These are phyloP conservation scores for Talinum fruticosum DNA, from an alignment of 148 eudicot species.

Conservation along the genomic window DNA sequence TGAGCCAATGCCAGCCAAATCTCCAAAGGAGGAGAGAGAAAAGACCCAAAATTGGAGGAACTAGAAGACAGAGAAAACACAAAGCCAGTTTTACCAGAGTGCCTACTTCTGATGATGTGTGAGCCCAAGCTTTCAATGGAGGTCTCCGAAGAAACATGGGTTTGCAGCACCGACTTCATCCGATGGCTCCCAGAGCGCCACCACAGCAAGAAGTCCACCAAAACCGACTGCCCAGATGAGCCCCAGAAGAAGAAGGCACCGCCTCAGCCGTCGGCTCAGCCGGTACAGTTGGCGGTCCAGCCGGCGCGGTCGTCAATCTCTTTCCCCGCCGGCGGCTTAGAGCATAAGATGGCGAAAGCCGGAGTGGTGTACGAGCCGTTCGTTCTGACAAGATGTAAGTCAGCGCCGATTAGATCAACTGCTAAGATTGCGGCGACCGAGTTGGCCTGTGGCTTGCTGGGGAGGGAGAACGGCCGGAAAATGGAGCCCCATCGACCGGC, in stretches of 20 bases:
- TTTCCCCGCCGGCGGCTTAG: slow-evolving; percentile 54
- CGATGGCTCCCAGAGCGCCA: slow-evolving; percentile 55
- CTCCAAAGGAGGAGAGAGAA: slow-evolving; percentile 17
- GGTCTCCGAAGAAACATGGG: slow-evolving; percentile 94
- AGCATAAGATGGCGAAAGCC: slow-evolving; percentile 52
- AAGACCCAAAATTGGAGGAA: slow-evolving; percentile 3
- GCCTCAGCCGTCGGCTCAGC: slow-evolving; percentile 6
- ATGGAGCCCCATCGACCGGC: slow-evolving; percentile 74
- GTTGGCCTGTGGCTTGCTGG: slow-evolving; percentile 41
- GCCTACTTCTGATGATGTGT: slow-evolving; percentile 83
- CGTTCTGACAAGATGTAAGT: slow-evolving; percentile 76
- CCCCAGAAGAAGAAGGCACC: slow-evolving; percentile 31
- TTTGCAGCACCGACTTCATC: slow-evolving; percentile 69
- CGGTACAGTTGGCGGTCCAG: slow-evolving; percentile 26
- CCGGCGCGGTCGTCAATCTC: slow-evolving; percentile 79
- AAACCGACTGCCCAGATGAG: slow-evolving; percentile 26
- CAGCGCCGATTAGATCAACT: slow-evolving; percentile 85
- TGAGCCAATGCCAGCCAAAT: not conserved
- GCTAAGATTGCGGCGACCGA: slow-evolving; percentile 68
- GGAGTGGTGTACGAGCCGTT: slow-evolving; percentile 85
- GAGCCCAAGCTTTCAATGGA: slow-evolving; percentile 98
- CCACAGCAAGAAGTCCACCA: slow-evolving; percentile 25
- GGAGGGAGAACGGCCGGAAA: slow-evolving; percentile 51
- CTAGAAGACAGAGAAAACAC: slow-evolving; percentile 8
- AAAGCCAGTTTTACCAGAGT: slow-evolving; percentile 62